Percentiles rank a stretch among this genome's conserved stretches.
phyloP scores from a whole-genome alignment of 768 basidiomycete genomes.

The Tulasnella sp. region DNA sequence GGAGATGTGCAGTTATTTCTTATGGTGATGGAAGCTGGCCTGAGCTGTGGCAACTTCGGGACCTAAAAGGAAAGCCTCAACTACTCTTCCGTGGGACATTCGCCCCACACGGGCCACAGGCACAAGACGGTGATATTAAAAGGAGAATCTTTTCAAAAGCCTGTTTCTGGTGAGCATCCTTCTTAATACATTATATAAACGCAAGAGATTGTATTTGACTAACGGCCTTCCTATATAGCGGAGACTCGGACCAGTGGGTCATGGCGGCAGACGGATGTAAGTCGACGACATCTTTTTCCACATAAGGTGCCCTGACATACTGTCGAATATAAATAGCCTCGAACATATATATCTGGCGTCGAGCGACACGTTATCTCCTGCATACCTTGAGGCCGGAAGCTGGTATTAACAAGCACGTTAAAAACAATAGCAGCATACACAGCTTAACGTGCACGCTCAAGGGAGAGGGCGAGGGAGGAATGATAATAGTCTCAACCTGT shows the following conservation, averaged over 20 bases:
- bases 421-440: background rate
- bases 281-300: background rate
- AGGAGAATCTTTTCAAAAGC: constrained; percentile 57
- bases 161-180: constrained; percentile 47
- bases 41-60: constrained; percentile 66
- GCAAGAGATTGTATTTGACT: background rate
- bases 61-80: constrained; percentile 38
- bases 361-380: constrained; percentile 63
- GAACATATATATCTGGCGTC: constrained; percentile 83
- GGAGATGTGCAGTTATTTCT: constrained; percentile 63
- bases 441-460: too few relatives aligned
- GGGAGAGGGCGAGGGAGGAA: too few relatives aligned
- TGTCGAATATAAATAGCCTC: constrained; percentile 47
- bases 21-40: constrained; percentile 77
- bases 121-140: constrained; percentile 65
- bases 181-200: background rate
- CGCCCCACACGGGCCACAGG: constrained; percentile 69
- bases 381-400: constrained; percentile 43
- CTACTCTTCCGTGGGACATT: background rate
- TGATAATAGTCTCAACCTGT: too few relatives aligned
- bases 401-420: constrained; percentile 40
- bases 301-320: background rate
- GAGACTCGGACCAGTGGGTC: constrained; percentile 71
- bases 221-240: constrained; percentile 35
- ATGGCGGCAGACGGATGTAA: constrained; percentile 66